These are phyloP conservation scores for Erigeron canadensis DNA, from an alignment of 129 eudicot species.

Conservation along the genomic window DNA sequence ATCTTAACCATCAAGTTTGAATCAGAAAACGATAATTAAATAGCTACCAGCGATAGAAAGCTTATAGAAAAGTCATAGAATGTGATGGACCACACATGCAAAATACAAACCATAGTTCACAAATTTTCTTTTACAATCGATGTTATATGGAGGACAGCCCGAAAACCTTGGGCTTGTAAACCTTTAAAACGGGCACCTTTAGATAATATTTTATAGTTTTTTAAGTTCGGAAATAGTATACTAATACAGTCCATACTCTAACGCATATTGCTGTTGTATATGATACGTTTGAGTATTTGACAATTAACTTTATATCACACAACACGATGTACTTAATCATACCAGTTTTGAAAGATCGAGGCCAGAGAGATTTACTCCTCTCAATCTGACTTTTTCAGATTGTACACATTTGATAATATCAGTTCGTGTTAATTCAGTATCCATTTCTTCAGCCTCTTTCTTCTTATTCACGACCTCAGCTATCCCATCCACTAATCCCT, in stretches of 20 bases:
- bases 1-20: not conserved
- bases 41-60: not conserved
- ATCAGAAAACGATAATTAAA: not conserved
- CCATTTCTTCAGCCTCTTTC: constrained; percentile 69
- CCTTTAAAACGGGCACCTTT: not conserved
- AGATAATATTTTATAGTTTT: constrained; percentile 2
- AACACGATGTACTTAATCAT: constrained; percentile 26
- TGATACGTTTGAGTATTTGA: not conserved
- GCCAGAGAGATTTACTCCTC: constrained; percentile 94
- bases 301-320: not conserved
- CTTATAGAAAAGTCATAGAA: not conserved
- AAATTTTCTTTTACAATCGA: not conserved
- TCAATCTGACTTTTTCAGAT: constrained; percentile 78
- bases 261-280: constrained; percentile 7
- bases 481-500: constrained; percentile 82
- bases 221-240: constrained; percentile 8
- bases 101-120: not conserved
- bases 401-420: constrained; percentile 92
- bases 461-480: constrained; percentile 50
- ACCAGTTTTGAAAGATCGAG: constrained; percentile 97
- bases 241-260: not conserved
- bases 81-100: not conserved
- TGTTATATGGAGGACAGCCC: not conserved
- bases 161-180: not conserved
- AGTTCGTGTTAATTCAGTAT: constrained; percentile 75